Evolutionary conservation across 805 yeast genomes (phyloP).

Genomic region (Nakazawaea siamensis): DNA sequence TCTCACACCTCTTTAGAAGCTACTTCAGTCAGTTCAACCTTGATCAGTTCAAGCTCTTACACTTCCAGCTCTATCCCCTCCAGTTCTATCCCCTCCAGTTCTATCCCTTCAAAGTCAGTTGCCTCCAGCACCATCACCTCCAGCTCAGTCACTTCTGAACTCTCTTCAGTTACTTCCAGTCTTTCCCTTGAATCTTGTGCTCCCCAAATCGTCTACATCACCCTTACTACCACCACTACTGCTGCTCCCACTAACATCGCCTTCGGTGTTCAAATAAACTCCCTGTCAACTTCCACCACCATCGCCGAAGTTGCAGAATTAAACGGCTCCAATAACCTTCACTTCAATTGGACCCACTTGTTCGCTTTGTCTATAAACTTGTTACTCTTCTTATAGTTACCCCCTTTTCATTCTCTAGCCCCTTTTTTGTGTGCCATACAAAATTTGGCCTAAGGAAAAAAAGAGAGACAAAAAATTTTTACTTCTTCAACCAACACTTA

Average conservation of each 20-base stretch:
- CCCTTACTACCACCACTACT: neutral
- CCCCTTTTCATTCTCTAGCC: too few relatives aligned
- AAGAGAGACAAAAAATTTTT: neutral
- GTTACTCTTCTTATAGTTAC: too few relatives aligned
- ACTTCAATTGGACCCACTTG: neutral
- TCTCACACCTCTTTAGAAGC: too few relatives aligned
- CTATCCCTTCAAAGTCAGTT: neutral
- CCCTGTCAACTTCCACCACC: neutral
- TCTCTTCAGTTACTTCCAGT: neutral
- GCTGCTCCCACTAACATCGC: neutral
- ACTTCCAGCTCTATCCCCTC: neutral
- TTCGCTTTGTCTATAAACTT: too few relatives aligned
- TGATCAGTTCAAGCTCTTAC: too few relatives aligned
- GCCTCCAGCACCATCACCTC: neutral
- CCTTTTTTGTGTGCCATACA: too few relatives aligned
- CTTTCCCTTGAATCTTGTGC: neutral
- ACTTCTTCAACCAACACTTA: neutral
- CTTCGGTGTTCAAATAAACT: neutral
- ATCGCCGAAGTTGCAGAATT: too few relatives aligned
- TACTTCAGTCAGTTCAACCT: too few relatives aligned
- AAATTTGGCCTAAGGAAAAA: too few relatives aligned
- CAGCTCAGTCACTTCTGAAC: neutral
- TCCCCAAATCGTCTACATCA: neutral
- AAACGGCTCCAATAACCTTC: too few relatives aligned
- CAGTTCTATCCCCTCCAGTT: neutral